These are phyloP conservation scores for Magnolia kwangsiensis DNA, from an alignment of 164 flowering plant genomes.

Conservation along the genomic window DNA sequence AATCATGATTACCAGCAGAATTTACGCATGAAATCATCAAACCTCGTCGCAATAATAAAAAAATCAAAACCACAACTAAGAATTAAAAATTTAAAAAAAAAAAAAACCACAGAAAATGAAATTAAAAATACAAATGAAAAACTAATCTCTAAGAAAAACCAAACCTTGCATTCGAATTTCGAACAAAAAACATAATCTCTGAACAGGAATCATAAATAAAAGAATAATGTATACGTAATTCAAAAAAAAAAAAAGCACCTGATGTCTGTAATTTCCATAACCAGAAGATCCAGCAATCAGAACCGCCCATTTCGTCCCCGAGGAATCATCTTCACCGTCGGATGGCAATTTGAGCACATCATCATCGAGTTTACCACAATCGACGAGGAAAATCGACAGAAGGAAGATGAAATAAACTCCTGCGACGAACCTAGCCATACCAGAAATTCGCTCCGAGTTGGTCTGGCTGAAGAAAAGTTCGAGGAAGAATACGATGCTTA, in stretches of 20 bases:
- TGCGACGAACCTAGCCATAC: background rate
- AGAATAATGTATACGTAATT: background rate
- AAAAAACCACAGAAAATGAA: too few species aligned
- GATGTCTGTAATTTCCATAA: slow-evolving; percentile 74
- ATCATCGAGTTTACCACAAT: background rate
- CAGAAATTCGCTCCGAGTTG: background rate
- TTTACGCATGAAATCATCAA: too few species aligned
- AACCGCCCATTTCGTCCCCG: slow-evolving; percentile 79
- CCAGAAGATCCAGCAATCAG: slow-evolving; percentile 75
- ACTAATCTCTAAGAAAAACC: too few species aligned
- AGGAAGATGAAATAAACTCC: background rate
- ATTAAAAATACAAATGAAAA: too few species aligned
- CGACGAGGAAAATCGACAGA: background rate
- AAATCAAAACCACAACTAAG: too few species aligned
- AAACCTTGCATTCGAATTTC: too few species aligned
- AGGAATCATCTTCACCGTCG: slow-evolving; percentile 17
- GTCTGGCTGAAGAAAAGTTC: background rate
- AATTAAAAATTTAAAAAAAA: too few species aligned
- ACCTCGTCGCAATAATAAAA: too few species aligned
- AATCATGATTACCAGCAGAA: too few species aligned
- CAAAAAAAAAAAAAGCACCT: slow-evolving; percentile 31
- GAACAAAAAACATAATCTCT: too few species aligned
- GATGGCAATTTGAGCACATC: slow-evolving; percentile 12
- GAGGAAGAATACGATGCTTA: too few species aligned
- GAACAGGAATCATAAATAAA: too few species aligned